These are phyloP conservation scores for Gomphus bonarii DNA, from an alignment of 1,284 basidiomycete species.

Conservation along the genomic window DNA sequence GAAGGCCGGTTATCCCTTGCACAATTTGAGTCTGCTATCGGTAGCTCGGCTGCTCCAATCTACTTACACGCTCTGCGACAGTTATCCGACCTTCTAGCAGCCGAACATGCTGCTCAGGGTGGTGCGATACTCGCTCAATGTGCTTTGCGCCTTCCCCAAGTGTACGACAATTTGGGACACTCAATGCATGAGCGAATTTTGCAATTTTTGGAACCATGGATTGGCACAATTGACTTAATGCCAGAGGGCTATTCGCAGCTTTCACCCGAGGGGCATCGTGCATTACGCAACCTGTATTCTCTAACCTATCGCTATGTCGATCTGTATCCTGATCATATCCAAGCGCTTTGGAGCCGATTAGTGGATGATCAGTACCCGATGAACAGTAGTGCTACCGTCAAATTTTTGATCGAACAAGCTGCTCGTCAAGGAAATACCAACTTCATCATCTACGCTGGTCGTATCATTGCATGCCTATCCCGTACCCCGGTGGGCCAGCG, in stretches of 20 bases:
- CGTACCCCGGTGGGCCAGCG: slow-evolving; percentile 65
- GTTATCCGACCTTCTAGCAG: slow-evolving; percentile 70
- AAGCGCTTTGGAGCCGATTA: slow-evolving; percentile 72
- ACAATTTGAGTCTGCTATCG: slow-evolving; percentile 68
- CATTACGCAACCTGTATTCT: slow-evolving; percentile 77
- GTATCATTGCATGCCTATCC: slow-evolving; percentile 78
- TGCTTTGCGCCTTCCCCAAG: slow-evolving; percentile 60
- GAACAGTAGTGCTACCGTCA: slow-evolving; percentile 74
- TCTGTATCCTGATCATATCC: slow-evolving; percentile 73
- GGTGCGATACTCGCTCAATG: slow-evolving; percentile 65
- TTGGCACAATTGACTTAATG: slow-evolving; percentile 64
- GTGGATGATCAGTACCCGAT: slow-evolving; percentile 59
- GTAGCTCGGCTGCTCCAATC: slow-evolving; percentile 64
- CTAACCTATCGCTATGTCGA: slow-evolving; percentile 75
- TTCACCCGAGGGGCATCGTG: slow-evolving; percentile 50
- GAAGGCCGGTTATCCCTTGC: slow-evolving; percentile 53
- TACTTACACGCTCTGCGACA: slow-evolving; percentile 76
- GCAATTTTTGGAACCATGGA: slow-evolving; percentile 74
- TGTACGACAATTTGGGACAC: slow-evolving; percentile 42
- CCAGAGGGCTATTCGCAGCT: slow-evolving; percentile 45
- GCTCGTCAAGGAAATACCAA: slow-evolving; percentile 72
- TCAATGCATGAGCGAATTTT: slow-evolving; percentile 48
- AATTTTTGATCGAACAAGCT: slow-evolving; percentile 83
- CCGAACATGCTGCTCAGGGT: slow-evolving; percentile 68
- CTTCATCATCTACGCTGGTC: slow-evolving; percentile 74